phyloP scores from a whole-genome alignment of 2,329 filamentous ascomycete species.

The Ceratocystis papillata region DNA sequence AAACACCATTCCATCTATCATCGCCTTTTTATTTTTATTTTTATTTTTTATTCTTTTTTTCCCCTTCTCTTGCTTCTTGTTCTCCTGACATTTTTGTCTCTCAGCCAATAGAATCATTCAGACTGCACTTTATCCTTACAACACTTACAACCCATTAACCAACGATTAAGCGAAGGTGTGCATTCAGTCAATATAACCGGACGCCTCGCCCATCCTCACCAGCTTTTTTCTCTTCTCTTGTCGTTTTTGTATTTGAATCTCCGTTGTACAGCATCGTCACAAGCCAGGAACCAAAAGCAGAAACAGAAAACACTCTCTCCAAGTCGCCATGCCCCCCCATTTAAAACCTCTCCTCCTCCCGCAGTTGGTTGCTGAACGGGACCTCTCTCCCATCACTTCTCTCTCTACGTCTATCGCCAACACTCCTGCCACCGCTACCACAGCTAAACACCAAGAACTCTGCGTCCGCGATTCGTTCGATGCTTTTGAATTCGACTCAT shows the following conservation, averaged over 20 bases:
- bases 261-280: slow-evolving; percentile 12
- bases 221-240: background rate
- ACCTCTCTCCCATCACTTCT: slow-evolving; percentile 23
- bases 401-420: background rate
- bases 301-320: background rate
- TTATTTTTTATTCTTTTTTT: background rate
- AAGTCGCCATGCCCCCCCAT: slow-evolving; percentile 36
- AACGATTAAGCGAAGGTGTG: slow-evolving; percentile 1
- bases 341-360: slow-evolving; percentile 46
- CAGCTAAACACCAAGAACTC: slow-evolving; percentile 20
- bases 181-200: slow-evolving; percentile 17
- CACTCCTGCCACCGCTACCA: background rate
- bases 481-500: slow-evolving; percentile 24
- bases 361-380: slow-evolving; percentile 43
- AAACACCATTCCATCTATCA: background rate
- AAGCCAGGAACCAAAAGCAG: slow-evolving; percentile 9
- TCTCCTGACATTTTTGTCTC: background rate
- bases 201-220: slow-evolving; percentile 17
- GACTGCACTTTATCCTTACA: slow-evolving; percentile 1
- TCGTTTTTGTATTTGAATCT: background rate
- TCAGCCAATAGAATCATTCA: slow-evolving; percentile 15
- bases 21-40: background rate
- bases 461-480: slow-evolving; percentile 22
- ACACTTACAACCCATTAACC: slow-evolving; percentile 6
- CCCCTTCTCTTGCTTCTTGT: background rate